These are phyloP conservation scores for Calophaca sinica DNA, from an alignment of 306 rosid genomes.

Conservation along the genomic window DNA sequence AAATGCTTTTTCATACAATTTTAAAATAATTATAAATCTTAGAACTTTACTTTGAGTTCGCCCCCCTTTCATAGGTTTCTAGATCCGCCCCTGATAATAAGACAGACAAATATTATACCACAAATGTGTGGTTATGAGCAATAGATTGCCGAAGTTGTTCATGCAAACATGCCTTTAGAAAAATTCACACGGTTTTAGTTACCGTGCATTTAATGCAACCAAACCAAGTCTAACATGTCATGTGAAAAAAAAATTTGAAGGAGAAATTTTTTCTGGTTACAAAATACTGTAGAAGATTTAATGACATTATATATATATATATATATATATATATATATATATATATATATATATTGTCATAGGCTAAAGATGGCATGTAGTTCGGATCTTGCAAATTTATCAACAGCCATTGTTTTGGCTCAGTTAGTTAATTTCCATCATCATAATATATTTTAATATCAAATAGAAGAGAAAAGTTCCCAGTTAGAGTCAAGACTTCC, in stretches of 20 bases:
- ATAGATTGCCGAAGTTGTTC: background rate
- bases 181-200: background rate
- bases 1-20: no score
- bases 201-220: background rate
- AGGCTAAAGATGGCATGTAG: background rate
- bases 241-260: background rate
- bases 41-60: no score
- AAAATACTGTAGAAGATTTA: background rate
- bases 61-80: no score
- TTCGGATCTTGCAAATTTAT: background rate
- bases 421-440: conserved; percentile 6
- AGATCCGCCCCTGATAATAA: no score
- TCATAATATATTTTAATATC: conserved; percentile 1
- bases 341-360: background rate
- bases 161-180: background rate
- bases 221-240: background rate
- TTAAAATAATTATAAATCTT: no score
- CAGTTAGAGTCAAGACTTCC: conserved; percentile 17
- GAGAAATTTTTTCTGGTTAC: background rate
- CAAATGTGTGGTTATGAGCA: background rate
- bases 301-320: background rate
- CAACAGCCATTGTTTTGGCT: background rate
- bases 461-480: conserved; percentile 1
- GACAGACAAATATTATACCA: conserved; percentile 7
- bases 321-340: background rate